Conservation (phyloP, 345 rosid genomes). For the Populus ilicifolia region DNA sequence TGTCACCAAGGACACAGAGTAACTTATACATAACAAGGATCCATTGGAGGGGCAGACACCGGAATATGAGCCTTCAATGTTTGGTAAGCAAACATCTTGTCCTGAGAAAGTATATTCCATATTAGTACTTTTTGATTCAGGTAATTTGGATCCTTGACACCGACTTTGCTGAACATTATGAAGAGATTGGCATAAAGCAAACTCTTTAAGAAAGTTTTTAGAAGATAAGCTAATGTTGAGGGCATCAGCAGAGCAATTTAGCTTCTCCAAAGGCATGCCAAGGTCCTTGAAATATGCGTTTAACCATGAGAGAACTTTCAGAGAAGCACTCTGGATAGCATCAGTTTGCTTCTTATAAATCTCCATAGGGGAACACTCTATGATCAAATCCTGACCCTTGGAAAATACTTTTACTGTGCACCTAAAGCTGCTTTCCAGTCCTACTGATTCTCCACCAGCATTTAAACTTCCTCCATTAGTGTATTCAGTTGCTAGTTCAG, state of each 20-base stretch:
- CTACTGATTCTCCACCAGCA: constrained; percentile 20
- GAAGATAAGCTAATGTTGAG: constrained; percentile 36
- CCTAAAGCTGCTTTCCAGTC: constrained; percentile 37
- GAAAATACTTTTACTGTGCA: constrained; percentile 71
- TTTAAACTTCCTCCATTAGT: constrained; percentile 30
- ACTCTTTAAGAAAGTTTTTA: constrained; percentile 40
- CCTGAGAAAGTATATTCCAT: constrained; percentile 19
- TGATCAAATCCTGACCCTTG: constrained; percentile 52
- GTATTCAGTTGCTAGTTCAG: constrained; percentile 25
- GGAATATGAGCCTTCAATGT: constrained; percentile 58
- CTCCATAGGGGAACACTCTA: constrained; percentile 59
- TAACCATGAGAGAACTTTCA: constrained; percentile 75
- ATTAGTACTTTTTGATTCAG: constrained; percentile 18
- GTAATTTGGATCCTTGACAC: constrained; percentile 26
- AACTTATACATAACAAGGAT: constrained; percentile 51
- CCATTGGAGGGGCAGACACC: constrained; percentile 57
- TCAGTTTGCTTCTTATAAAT: constrained; percentile 64
- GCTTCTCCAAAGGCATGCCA: constrained; percentile 39
- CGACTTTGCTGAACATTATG: constrained; percentile 14
- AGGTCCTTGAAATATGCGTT: constrained; percentile 50
- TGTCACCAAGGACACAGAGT: constrained; percentile 54
- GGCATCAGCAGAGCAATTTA: constrained; percentile 34
- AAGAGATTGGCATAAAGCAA: constrained; percentile 29
- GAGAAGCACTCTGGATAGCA: constrained; percentile 65
- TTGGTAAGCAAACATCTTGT: constrained; percentile 29